Evolutionary conservation across 306 rosid species (phyloP).

Genomic region (Rubus idaeus): DNA sequence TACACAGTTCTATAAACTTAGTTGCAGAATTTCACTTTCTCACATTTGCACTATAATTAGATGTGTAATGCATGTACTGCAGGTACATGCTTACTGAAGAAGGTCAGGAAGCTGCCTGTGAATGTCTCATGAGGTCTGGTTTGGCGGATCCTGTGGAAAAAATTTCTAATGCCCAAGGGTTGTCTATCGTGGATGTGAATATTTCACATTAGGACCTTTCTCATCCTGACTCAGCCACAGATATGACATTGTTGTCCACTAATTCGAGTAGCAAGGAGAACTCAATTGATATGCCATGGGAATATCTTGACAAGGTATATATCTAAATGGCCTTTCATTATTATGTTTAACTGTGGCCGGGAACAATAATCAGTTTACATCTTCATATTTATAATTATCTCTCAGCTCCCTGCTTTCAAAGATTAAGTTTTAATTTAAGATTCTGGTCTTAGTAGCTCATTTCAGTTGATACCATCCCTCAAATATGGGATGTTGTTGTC

Average conservation of each 20-base stretch:
- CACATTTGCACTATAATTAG: too few species aligned
- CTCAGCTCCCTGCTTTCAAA: too few species aligned
- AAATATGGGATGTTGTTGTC: neutral
- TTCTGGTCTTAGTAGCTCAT: neutral
- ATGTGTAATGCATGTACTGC: slow-evolving; percentile 17
- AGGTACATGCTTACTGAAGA: slow-evolving; percentile 95
- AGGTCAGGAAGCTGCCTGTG: slow-evolving; percentile 82
- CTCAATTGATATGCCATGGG: slow-evolving; percentile 54
- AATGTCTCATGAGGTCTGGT: slow-evolving; percentile 87
- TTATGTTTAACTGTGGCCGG: neutral
- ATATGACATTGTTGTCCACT: slow-evolving; percentile 38
- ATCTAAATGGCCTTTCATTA: neutral
- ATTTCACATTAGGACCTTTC: slow-evolving; percentile 34
- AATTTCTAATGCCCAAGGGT: slow-evolving; percentile 38
- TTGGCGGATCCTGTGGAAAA: slow-evolving; percentile 46
- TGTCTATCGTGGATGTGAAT: slow-evolving; percentile 30
- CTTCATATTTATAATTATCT: neutral
- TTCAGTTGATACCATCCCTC: neutral
- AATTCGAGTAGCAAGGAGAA: slow-evolving; percentile 37
- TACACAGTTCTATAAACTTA: neutral
- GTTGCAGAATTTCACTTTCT: neutral
- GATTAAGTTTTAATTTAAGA: neutral
- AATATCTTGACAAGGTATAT: slow-evolving; percentile 69
- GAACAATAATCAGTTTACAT: neutral
- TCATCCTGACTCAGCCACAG: slow-evolving; percentile 40